These are phyloP conservation scores for Clavispora santaluciae DNA, from an alignment of 805 yeast genomes.

Conservation along the genomic window DNA sequence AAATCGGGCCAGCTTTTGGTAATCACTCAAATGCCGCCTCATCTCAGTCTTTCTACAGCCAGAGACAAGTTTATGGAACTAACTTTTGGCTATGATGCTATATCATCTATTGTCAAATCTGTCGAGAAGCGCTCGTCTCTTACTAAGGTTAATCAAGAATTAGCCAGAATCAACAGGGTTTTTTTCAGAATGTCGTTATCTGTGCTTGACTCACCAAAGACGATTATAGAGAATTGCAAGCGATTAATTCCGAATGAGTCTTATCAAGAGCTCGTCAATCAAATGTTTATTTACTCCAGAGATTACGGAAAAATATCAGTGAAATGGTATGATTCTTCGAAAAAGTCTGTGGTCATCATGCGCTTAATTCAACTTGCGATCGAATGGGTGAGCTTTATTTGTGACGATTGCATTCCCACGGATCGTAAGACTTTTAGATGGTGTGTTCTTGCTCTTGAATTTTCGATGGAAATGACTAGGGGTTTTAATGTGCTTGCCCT, in stretches of 20 bases:
- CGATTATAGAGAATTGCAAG: constrained; percentile 49
- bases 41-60: constrained; percentile 29
- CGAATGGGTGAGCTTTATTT: constrained; percentile 89
- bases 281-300: constrained; percentile 68
- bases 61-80: constrained; percentile 53
- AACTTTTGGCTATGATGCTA: constrained; percentile 47
- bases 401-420: constrained; percentile 92
- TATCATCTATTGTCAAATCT: constrained; percentile 31
- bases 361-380: constrained; percentile 71
- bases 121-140: constrained; percentile 68
- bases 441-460: constrained; percentile 94
- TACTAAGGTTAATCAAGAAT: constrained; percentile 66
- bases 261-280: constrained; percentile 73
- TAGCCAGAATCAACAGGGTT: constrained; percentile 58
- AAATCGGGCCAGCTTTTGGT: constrained; percentile 63
- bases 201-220: constrained; percentile 56
- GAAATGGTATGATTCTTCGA: constrained; percentile 55
- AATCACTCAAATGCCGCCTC: constrained; percentile 68
- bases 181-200: constrained; percentile 65
- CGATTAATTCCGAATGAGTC: constrained; percentile 46
- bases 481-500: constrained; percentile 85
- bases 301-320: constrained; percentile 77
- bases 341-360: constrained; percentile 65
- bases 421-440: constrained; percentile 89
- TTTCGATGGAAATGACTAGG: constrained; percentile 89